Base-by-base conservation (phyloP, 768 basidiomycete species). In the Austroboletus eburneus region DNA sequence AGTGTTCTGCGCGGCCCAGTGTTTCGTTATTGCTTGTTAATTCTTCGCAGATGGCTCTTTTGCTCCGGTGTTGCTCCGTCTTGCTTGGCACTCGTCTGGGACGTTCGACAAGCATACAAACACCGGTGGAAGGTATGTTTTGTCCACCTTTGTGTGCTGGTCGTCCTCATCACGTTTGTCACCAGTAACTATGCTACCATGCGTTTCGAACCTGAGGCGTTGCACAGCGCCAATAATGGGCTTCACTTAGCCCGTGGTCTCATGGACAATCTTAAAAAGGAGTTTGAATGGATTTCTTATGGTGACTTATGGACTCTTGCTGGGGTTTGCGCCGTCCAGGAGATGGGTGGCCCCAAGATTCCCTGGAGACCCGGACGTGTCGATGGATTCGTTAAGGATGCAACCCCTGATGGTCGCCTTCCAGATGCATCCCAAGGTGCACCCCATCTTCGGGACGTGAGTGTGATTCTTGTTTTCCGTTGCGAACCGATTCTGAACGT, bases 221-320 rank as follows among this genome's bases (percentile, higher is more conserved):
- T 76, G 23, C 92, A 98, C 62, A 80, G 73, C 29, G 92, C 91
- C 41, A 95, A 95, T 68, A 80, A 80, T 22, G 92, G 92, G 22
- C 74, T 95, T 45, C 68, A 85, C 50, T 63, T 91, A 45, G 94
- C 91, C 33, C 88, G 95, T 47, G 74, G 66, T 5, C 66, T 89
- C 48, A 84, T 97, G 80, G 89, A 96, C 62, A 77, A 86, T 46
- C 67, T 97, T 62, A 94, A 98, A 73, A 60, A 81, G 43, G 80
- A 95, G 57, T 91, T 87, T 73, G 77, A 83, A 0, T 94, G 93
- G 91, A 96, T 98, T 55, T 87, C 80, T 48, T 98, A 96, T 65
- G 94, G 93, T 53, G 94, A 97, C 65, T 74, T 96, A 46, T 96
- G 94, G 93, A 99, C 95, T 21, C 84, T 99, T 32, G 95, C 73